Percentiles rank a stretch among this genome's conserved stretches.
These are phyloP conservation scores for Syzygium oleosum DNA, from an alignment of 345 rosid species.

Conservation along the genomic window DNA sequence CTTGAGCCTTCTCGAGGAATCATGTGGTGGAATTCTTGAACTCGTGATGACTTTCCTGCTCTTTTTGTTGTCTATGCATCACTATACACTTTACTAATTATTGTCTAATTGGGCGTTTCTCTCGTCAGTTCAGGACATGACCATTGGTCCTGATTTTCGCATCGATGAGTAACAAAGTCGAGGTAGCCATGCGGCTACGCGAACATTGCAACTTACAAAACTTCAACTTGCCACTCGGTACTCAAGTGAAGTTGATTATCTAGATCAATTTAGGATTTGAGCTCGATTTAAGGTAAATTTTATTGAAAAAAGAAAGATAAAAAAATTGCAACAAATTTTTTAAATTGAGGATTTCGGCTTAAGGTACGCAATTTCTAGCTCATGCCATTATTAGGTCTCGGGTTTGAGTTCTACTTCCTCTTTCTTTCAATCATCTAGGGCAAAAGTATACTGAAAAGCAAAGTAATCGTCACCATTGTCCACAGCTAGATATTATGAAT, in stretches of 20 bases:
- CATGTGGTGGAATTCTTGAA: not conserved
- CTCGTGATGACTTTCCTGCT: not conserved
- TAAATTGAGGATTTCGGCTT: not conserved
- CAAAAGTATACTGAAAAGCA: not conserved
- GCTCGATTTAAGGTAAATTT: not conserved
- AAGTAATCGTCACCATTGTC: not conserved
- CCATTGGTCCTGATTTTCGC: not conserved
- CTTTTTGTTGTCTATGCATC: not conserved
- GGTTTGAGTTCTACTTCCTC: not conserved
- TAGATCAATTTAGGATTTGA: not conserved
- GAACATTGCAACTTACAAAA: not conserved
- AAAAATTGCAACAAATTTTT: not conserved
- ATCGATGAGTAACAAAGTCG: not conserved
- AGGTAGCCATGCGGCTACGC: not conserved
- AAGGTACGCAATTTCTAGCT: not conserved
- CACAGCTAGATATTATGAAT: not conserved
- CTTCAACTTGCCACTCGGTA: not conserved
- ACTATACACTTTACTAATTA: not conserved
- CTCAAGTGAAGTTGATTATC: not conserved
- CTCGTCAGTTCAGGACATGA: not conserved
- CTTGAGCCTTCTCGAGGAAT: not conserved
- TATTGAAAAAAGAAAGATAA: not conserved
- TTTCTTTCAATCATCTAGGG: not conserved
- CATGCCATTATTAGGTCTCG: not conserved
- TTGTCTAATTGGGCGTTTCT: not conserved